A percentile compares a stretch with the other conserved stretches of the same genome.
These are phyloP conservation scores for Knufia petricola DNA, from an alignment of 2,329 filamentous ascomycete genomes.

Conservation along the genomic window DNA sequence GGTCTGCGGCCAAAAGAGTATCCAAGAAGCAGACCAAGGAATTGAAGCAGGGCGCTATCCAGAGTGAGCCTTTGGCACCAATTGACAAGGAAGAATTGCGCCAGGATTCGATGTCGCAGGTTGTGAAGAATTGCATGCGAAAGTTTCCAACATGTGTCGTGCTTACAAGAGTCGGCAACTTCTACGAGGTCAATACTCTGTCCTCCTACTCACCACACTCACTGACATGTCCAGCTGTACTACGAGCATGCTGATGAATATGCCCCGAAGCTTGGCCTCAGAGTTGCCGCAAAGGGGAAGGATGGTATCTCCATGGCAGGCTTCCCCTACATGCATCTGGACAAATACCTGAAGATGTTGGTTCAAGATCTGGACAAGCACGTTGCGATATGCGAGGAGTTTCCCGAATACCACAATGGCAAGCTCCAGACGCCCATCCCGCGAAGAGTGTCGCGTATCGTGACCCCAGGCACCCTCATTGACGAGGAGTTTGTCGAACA, in stretches of 20 bases:
- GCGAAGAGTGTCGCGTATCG: conserved; percentile 71
- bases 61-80: conserved; percentile 33
- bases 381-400: conserved; percentile 91
- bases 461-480: conserved; percentile 90
- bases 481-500: conserved; percentile 97
- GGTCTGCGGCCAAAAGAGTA: conserved; percentile 15
- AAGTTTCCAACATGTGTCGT: conserved; percentile 86
- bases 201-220: background rate
- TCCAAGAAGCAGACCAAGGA: conserved; percentile 33
- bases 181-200: conserved; percentile 60
- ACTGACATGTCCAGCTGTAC: conserved; percentile 51
- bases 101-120: conserved; percentile 74
- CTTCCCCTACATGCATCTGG: conserved; percentile 86
- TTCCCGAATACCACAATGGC: conserved; percentile 55
- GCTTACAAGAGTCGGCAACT: conserved; percentile 83
- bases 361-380: conserved; percentile 85
- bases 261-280: conserved; percentile 76
- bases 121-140: conserved; percentile 79
- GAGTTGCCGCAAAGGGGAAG: conserved; percentile 68
- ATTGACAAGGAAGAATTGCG: conserved; percentile 40
- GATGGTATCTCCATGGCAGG: conserved; percentile 73
- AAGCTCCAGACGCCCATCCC: conserved; percentile 67
- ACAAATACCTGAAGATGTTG: conserved; percentile 83
- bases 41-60: conserved; percentile 48
- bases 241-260: conserved; percentile 90